Conservation (phyloP, 2,329 filamentous ascomycete genomes). For the Fusarium sp. region DNA sequence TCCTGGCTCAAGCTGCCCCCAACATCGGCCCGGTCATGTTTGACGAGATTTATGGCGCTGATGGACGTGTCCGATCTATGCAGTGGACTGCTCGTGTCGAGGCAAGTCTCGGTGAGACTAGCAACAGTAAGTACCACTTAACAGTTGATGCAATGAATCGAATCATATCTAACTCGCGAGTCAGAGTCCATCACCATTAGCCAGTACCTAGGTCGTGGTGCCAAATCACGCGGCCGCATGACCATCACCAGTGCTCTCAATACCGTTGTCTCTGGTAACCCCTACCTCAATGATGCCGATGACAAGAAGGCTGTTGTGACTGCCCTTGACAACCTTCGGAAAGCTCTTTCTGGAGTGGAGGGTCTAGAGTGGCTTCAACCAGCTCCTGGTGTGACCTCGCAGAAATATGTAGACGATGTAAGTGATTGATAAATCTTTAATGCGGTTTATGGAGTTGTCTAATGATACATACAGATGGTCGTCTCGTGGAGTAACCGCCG, state of each 20-base stretch:
- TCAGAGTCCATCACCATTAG: slow-evolving; percentile 18
- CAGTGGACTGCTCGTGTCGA: slow-evolving; percentile 21
- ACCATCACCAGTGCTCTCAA: slow-evolving; percentile 22
- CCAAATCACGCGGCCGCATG: slow-evolving; percentile 18
- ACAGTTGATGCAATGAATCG: fast-evolving
- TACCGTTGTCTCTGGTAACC: slow-evolving; percentile 15
- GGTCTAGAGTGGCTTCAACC: slow-evolving; percentile 16
- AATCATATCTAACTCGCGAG: neutral
- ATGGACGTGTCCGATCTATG: slow-evolving; percentile 7
- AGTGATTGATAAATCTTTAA: neutral
- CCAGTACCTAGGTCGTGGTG: slow-evolving; percentile 22
- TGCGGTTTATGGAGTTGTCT: fast-evolving
- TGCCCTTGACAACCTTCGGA: slow-evolving; percentile 16
- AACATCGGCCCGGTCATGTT: slow-evolving; percentile 18
- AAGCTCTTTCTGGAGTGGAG: slow-evolving; percentile 12
- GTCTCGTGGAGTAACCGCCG: slow-evolving; percentile 23
- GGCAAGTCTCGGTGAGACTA: slow-evolving; percentile 7
- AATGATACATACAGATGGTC: neutral
- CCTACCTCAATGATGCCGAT: slow-evolving; percentile 13
- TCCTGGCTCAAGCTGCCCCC: slow-evolving; percentile 18
- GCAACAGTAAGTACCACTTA: slow-evolving; percentile 2
- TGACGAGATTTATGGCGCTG: slow-evolving; percentile 16
- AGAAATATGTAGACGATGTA: slow-evolving; percentile 19
- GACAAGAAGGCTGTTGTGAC: slow-evolving; percentile 18
- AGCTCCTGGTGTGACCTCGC: slow-evolving; percentile 6